Evolutionary conservation across 768 basidiomycete species (phyloP).

Genomic region (Krasilnikovozyma curviuscula): DNA sequence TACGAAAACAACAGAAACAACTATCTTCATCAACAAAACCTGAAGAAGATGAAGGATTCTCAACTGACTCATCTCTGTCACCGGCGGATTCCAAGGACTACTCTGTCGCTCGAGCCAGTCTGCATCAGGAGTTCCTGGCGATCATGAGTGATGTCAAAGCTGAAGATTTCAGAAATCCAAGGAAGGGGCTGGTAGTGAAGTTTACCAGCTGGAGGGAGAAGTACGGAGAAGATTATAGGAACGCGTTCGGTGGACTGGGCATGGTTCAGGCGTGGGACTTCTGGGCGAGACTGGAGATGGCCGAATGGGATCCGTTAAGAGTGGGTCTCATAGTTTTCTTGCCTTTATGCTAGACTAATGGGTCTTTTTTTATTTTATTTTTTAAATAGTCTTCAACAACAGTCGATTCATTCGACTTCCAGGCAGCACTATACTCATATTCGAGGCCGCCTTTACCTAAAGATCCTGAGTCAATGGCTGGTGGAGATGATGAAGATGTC

Average conservation of each 20-base stretch:
- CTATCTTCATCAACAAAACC: neutral
- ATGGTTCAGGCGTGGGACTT: constrained; percentile 84
- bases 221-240: constrained; percentile 61
- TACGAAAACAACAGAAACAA: constrained; percentile 9
- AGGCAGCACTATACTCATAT: constrained; percentile 54
- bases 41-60: constrained; percentile 14
- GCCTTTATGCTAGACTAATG: neutral
- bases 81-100: constrained; percentile 47
- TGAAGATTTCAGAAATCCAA: constrained; percentile 64
- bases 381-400: constrained; percentile 23
- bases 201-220: constrained; percentile 55
- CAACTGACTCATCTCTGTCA: constrained; percentile 12
- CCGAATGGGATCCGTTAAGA: constrained; percentile 74
- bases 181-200: constrained; percentile 43
- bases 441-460: constrained; percentile 33
- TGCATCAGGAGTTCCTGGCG: constrained; percentile 36
- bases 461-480: constrained; percentile 2
- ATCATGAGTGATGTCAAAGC: constrained; percentile 65
- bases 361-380: neutral
- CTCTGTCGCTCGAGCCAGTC: constrained; percentile 37
- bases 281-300: constrained; percentile 68
- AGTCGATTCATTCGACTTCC: constrained; percentile 72
- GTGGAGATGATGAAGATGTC: constrained; percentile 25
- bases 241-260: constrained; percentile 76
- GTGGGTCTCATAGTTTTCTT: constrained; percentile 29